phyloP scores from a whole-genome alignment of 1,139 yeast genomes.

The Hansenula sp. region DNA sequence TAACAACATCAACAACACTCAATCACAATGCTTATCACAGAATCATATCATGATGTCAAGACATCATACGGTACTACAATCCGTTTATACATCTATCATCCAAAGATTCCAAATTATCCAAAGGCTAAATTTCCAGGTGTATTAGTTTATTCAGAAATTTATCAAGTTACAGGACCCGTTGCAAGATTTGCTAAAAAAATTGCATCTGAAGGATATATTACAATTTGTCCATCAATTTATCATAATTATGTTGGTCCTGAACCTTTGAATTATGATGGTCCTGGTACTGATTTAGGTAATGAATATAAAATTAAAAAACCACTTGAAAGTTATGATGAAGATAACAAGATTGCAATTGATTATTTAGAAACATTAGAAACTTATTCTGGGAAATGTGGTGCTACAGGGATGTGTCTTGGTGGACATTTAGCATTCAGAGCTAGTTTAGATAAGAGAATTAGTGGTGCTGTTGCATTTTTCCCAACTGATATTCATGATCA shows the following conservation, averaged over 20 bases:
- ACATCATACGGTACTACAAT: slow-evolving; percentile 66
- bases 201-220: slow-evolving; percentile 77
- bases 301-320: slow-evolving; percentile 63
- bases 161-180: slow-evolving; percentile 75
- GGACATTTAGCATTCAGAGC: slow-evolving; percentile 80
- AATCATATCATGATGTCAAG: slow-evolving; percentile 56
- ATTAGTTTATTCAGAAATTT: slow-evolving; percentile 73
- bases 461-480: slow-evolving; percentile 71
- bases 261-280: slow-evolving; percentile 63
- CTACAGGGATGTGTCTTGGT: slow-evolving; percentile 86
- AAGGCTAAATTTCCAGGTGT: slow-evolving; percentile 78
- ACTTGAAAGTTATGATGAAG: slow-evolving; percentile 72
- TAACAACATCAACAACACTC: not conserved
- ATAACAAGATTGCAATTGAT: slow-evolving; percentile 59
- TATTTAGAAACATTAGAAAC: slow-evolving; percentile 53
- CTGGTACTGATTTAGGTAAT: slow-evolving; percentile 78
- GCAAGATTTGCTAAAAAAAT: slow-evolving; percentile 72
- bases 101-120: slow-evolving; percentile 68
- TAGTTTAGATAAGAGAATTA: slow-evolving; percentile 59
- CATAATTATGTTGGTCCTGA: slow-evolving; percentile 67
- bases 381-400: slow-evolving; percentile 71
- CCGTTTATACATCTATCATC: slow-evolving; percentile 65
- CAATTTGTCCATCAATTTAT: slow-evolving; percentile 73
- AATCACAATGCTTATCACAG: slow-evolving; percentile 58
- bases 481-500: slow-evolving; percentile 72